Base-by-base conservation (phyloP, 2,329 filamentous ascomycete species). In the Aspergillus spinulosporus region DNA sequence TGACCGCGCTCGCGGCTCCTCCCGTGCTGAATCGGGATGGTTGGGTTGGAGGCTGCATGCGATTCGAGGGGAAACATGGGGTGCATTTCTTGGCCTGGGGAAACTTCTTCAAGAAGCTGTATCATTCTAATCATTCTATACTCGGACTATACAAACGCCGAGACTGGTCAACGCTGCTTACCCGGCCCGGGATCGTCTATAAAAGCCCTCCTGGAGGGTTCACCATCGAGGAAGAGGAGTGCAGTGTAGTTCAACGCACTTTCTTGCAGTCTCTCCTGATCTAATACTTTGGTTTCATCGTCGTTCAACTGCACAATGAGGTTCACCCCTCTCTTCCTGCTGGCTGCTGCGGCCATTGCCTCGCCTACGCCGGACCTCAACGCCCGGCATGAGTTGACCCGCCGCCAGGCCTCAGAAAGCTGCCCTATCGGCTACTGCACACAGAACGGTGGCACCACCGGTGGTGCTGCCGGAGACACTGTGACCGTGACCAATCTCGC, bases 401-500 rank as follows among this genome's bases (percentile, higher is more conserved):
- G 50, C 15, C 50, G 50, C 26, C 50, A 52, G 50, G 50, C 50
- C 8, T 12, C 50, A 2, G 42, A 52, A 32, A 44, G 31, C 50
- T 52, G 50, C 26, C 32, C 68, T 26, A 67, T 72, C 45, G 80
- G 80, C 31, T 82, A 78, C 63, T 78, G 75, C 44, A 77, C 74
- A 11, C 63, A 74, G 59, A 81, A 81, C 49, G 78, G 76, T 32
- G 78, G 80, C 50, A 84, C 82, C 2, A 84, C 76, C 3, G 83
- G 82, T 55, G 82, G 83, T 51, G 72, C 76, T 21, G 80, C 78
- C 12, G 82, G 82, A 47, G 74, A 78, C 2, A 82, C 81, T 5
- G 80, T 78, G 26, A 84, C 81, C 6, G 82, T 85, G 50, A 78
- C 78, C 14, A 76, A 75, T 5, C 78, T 83, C 32, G 75, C 77